phyloP scores from a whole-genome alignment of 176 grass and related monocot species.

The Musa acuminata region DNA sequence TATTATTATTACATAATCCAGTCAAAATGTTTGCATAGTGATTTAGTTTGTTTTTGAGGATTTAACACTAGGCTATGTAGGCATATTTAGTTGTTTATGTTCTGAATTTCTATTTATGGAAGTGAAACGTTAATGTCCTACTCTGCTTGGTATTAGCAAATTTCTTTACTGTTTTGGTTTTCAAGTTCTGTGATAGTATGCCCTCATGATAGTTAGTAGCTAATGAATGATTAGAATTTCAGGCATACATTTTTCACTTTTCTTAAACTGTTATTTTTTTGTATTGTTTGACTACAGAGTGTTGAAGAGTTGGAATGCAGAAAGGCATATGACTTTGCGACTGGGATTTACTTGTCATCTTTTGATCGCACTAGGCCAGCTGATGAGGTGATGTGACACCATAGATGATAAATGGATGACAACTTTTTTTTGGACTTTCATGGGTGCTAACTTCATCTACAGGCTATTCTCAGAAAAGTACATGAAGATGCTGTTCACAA shows the following conservation, averaged over 20 bases:
- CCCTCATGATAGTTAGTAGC: background rate
- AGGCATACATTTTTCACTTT: background rate
- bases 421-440: background rate
- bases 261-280: constrained; percentile 7
- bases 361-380: constrained; percentile 40
- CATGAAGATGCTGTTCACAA: constrained; percentile 57
- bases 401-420: background rate
- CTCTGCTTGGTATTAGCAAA: background rate
- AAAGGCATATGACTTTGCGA: constrained; percentile 57
- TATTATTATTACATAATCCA: background rate
- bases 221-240: background rate
- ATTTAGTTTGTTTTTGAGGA: background rate
- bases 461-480: constrained; percentile 59
- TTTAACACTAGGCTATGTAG: background rate
- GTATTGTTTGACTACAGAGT: constrained; percentile 37
- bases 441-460: background rate
- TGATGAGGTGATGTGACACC: constrained; percentile 49
- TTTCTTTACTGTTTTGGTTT: background rate
- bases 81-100: background rate
- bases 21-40: background rate
- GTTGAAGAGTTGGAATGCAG: constrained; percentile 69
- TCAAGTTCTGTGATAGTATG: background rate
- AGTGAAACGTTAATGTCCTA: no score
- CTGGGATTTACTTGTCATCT: constrained; percentile 48
- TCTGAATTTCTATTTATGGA: no score